phyloP scores from a whole-genome alignment of 2,329 filamentous ascomycete genomes.

The Sporothrix inflata region DNA sequence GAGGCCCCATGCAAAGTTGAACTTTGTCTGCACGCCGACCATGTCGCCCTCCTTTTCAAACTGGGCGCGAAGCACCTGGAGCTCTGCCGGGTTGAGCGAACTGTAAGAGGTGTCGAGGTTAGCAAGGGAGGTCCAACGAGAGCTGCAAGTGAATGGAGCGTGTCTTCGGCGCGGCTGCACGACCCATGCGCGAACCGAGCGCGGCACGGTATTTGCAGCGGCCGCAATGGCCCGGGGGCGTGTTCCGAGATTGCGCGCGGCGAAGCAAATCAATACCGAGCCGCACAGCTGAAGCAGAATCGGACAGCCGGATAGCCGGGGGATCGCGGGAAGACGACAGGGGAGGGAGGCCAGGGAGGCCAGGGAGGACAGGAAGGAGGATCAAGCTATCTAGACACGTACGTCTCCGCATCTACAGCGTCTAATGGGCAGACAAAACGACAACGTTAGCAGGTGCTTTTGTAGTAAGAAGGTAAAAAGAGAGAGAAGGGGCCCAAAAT shows the following conservation, averaged over 20 bases:
- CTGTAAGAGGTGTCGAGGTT: constrained; percentile 48
- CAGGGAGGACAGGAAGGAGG: neutral
- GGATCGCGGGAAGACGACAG: neutral
- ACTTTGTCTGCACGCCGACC: constrained; percentile 96
- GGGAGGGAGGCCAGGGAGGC: neutral
- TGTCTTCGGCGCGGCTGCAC: neutral
- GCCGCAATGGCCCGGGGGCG: neutral
- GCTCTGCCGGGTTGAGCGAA: constrained; percentile 86
- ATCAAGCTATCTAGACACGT: constrained; percentile 39
- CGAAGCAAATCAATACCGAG: neutral
- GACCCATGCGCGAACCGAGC: neutral
- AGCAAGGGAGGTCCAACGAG: neutral
- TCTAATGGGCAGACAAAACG: constrained; percentile 57
- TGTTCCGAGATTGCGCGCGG: neutral
- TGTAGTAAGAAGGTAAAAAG: neutral
- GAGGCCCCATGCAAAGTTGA: constrained; percentile 99
- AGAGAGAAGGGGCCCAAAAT: neutral
- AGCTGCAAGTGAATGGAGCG: neutral
- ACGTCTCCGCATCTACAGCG: constrained; percentile 97
- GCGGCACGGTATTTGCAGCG: constrained; percentile 2
- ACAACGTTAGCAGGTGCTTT: constrained; percentile 2
- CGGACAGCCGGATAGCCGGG: neutral
- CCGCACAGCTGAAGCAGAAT: neutral
- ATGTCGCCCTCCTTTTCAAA: constrained; percentile 98
- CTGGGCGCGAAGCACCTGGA: constrained; percentile 88